Percentiles rank a stretch among this genome's conserved stretches.
phyloP scores from a whole-genome alignment of 768 basidiomycete genomes.

The Russula dissimulans region DNA sequence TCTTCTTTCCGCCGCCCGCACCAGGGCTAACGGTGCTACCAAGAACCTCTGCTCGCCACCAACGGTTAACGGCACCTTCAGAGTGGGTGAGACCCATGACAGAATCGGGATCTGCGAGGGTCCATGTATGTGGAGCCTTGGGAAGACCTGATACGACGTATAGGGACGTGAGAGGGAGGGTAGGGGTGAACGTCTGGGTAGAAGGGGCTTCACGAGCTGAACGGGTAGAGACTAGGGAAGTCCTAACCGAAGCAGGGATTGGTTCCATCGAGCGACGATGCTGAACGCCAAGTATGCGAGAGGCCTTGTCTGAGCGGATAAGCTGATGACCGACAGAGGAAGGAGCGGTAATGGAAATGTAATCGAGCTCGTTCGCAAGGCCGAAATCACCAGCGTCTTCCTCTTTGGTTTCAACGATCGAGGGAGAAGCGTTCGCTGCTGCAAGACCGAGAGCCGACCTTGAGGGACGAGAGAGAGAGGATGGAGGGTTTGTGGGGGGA shows the following conservation, averaged over 20 bases:
- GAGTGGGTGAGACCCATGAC: conserved; percentile 73
- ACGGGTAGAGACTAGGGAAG: conserved; percentile 69
- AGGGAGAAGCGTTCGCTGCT: neutral
- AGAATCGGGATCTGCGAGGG: conserved; percentile 75
- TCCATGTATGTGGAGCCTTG: conserved; percentile 86
- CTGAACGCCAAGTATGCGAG: conserved; percentile 64
- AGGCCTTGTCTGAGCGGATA: conserved; percentile 60
- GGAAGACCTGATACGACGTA: conserved; percentile 86
- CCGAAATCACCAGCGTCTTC: conserved; percentile 27
- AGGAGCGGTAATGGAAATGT: conserved; percentile 43
- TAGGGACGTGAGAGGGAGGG: conserved; percentile 70
- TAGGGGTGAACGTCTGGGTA: conserved; percentile 53
- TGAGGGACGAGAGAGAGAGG: conserved; percentile 1
- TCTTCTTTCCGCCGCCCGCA: conserved; percentile 63
- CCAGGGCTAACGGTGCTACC: conserved; percentile 83
- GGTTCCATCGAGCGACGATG: conserved; percentile 79
- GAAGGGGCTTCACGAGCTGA: conserved; percentile 50
- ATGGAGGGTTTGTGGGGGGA: neutral
- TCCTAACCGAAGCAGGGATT: conserved; percentile 67
- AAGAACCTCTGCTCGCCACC: conserved; percentile 88
- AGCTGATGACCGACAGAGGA: conserved; percentile 26
- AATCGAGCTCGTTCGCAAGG: conserved; percentile 67
- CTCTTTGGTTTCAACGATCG: conserved; percentile 3
- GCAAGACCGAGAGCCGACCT: neutral
- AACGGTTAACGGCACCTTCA: conserved; percentile 77